Evolutionary conservation across 2,329 filamentous ascomycete genomes (phyloP), one percentile per base, ranked within the genome.

Genomic region (Capronia americana): DNA sequence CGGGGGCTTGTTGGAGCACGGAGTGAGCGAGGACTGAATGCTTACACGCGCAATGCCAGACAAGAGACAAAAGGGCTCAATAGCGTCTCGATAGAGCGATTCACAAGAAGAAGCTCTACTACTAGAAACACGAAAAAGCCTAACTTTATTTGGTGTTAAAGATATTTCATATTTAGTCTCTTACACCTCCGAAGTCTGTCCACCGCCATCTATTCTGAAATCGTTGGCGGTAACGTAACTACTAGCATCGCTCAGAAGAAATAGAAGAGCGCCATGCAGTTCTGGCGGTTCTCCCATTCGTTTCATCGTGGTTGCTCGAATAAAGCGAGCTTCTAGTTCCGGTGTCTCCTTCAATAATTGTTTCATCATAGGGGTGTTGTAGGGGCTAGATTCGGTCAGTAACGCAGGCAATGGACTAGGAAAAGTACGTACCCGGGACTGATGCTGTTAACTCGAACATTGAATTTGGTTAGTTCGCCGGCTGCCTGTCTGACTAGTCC

Each of bases 401-500:
- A 11, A 24, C 34, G n/a, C n/a, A 48, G n/a, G n/a, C n/a, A 38
- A 20, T 17, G 24, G 48, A 63, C 30, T 10, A 12, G n/a, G 38
- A 32, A 30, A 24, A 41, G n/a, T 7, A 59, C 59, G 51, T 57
- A 69, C 56, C 75, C 75, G 3, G 75, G 75, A 63, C 66, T 71
- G 1, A 76, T 57, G 10, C 66, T 69, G 63, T 76, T 76, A 60
- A 76, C 74, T 11, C 74, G 71, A 53, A 76, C 75, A 1, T 70
- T 68, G 56, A 73, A 68, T 28, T 71, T 71, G 0, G 77, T 79
- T 23, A 80, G 68, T 63, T 81, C 79, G 10, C 78, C 77, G 0
- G 74, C 77, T 1, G 80, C 70, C 1, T 75, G 78, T 63, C 77
- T 79, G 12, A 75, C 75, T 2, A 82, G 75, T 74, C 80, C 77